Conservation (phyloP, 441 rosid genomes). For the Populus hybrid region DNA sequence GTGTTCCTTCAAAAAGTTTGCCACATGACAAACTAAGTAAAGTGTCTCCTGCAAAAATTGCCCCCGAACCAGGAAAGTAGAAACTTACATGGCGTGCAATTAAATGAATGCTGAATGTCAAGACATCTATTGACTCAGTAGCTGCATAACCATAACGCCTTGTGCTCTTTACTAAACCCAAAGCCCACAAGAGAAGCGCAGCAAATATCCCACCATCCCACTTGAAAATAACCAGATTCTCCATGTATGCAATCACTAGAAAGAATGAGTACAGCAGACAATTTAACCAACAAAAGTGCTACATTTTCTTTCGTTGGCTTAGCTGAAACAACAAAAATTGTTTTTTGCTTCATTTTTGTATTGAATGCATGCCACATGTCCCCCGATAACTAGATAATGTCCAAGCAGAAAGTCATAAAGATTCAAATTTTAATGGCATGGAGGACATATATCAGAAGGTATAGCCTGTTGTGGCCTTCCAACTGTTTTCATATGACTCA, state of each 20-base stretch:
- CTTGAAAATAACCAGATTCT: neutral
- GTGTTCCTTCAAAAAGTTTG: constrained; percentile 89
- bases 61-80: constrained; percentile 85
- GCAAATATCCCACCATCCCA: neutral
- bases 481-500: neutral
- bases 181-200: neutral
- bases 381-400: neutral
- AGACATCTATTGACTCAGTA: neutral
- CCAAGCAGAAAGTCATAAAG: neutral
- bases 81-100: constrained; percentile 86
- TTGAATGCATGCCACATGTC: neutral
- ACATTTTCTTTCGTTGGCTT: neutral
- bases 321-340: neutral
- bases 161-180: neutral
- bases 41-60: constrained; percentile 90
- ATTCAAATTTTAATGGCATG: neutral
- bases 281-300: neutral
- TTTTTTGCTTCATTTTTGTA: neutral
- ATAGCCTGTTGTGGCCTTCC: neutral
- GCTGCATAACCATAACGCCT: neutral
- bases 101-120: constrained; percentile 13
- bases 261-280: neutral
- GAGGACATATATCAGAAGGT: neutral
- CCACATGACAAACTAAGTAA: constrained; percentile 97
- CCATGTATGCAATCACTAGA: neutral